These are phyloP conservation scores for Colletotrichum echinochloae DNA, from an alignment of 2,329 filamentous ascomycete genomes.

Conservation along the genomic window DNA sequence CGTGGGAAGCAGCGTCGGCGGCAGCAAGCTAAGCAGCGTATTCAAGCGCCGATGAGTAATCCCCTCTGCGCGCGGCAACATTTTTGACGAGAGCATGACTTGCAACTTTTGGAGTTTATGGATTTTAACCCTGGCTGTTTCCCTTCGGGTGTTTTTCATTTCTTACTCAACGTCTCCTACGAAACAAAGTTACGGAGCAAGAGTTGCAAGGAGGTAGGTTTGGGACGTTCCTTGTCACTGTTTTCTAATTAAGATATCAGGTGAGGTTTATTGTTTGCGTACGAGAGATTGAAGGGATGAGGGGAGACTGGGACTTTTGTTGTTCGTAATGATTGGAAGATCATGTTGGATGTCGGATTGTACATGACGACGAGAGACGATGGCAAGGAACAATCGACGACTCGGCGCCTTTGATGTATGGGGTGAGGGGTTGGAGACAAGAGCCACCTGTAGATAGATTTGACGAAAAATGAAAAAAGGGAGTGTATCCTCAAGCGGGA, in stretches of 20 bases:
- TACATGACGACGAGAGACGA: conserved; percentile 7
- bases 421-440: background rate
- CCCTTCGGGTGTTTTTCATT: too few relatives aligned
- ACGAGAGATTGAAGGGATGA: background rate
- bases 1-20: conserved; percentile 47
- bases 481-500: background rate
- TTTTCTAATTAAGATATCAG: conserved; percentile 16
- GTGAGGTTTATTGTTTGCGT: background rate
- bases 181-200: background rate
- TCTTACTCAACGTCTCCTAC: background rate
- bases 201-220: conserved; percentile 21
- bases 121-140: background rate
- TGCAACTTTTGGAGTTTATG: conserved; percentile 34
- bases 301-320: background rate
- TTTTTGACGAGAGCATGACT: conserved; percentile 7
- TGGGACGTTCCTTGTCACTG: background rate
- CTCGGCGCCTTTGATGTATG: conserved; percentile 10
- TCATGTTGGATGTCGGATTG: background rate
- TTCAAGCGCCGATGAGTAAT: conserved; percentile 20
- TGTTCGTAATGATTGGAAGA: conserved; percentile 9
- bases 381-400: background rate
- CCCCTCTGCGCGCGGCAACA: background rate
- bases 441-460: conserved; percentile 22
- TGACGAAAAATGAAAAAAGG: background rate
- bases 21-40: conserved; percentile 29